These are phyloP conservation scores for Helminthosporium solani DNA, from an alignment of 2,329 filamentous ascomycete species.

Conservation along the genomic window DNA sequence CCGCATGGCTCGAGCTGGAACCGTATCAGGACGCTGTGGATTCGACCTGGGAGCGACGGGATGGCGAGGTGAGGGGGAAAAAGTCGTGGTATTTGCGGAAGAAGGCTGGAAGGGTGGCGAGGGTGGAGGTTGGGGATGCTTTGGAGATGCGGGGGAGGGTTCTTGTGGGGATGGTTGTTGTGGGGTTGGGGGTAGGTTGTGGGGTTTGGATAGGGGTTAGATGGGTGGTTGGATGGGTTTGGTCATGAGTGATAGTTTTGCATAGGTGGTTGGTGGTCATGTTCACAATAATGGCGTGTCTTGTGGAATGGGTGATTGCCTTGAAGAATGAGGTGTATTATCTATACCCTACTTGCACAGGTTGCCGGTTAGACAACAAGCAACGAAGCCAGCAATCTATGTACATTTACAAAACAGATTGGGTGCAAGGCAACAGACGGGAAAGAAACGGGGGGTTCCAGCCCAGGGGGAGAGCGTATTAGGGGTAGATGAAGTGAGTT, in stretches of 20 bases:
- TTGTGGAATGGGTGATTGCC: too few species aligned
- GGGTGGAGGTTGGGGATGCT: constrained; percentile 63
- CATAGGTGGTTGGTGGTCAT: too few species aligned
- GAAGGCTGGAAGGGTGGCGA: constrained; percentile 58
- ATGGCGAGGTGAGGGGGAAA: constrained; percentile 12
- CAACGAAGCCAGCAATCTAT: constrained; percentile 2
- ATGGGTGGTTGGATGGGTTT: constrained; percentile 18
- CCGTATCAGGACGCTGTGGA: constrained; percentile 46
- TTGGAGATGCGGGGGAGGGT: constrained; percentile 60
- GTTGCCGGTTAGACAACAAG: neutral
- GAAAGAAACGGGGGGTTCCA: neutral
- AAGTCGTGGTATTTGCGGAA: constrained; percentile 43
- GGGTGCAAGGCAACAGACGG: neutral
- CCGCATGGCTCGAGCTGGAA: constrained; percentile 42
- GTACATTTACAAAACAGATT: neutral
- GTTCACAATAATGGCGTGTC: too few species aligned
- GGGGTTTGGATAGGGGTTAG: constrained; percentile 15
- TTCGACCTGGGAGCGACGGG: constrained; percentile 14
- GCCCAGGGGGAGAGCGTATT: constrained; percentile 1
- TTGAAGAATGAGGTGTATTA: too few species aligned
- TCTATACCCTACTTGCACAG: neutral
- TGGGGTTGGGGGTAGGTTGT: constrained; percentile 18
- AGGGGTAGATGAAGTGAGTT: neutral
- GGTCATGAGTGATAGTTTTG: neutral
- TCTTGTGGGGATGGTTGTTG: constrained; percentile 51